phyloP scores from a whole-genome alignment of 768 basidiomycete species.

The Phylloporus scabripes region DNA sequence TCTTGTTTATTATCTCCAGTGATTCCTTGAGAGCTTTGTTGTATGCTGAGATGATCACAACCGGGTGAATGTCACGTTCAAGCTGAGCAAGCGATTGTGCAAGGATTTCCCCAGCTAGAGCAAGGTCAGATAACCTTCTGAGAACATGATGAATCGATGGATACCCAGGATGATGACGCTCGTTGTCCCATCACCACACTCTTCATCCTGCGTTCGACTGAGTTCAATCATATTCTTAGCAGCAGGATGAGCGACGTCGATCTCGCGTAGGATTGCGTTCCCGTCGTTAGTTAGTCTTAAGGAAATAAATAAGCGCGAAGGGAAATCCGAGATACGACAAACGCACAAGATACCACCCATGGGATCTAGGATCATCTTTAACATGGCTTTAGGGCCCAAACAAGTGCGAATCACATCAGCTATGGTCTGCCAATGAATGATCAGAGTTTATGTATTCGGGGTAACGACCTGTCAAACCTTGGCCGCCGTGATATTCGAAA shows the following conservation, averaged over 20 bases:
- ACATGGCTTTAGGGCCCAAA: conserved; percentile 95
- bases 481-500: conserved; percentile 94
- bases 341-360: conserved; percentile 97
- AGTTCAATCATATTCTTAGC: conserved; percentile 99
- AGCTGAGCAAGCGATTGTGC: conserved; percentile 91
- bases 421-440: conserved; percentile 58
- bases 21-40: conserved; percentile 94
- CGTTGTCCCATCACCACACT: conserved; percentile 98
- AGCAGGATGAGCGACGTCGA: conserved; percentile 97
- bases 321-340: neutral
- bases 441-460: no score
- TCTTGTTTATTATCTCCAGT: conserved; percentile 78
- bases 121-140: neutral
- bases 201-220: conserved; percentile 96
- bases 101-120: conserved; percentile 88
- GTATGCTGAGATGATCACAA: conserved; percentile 97
- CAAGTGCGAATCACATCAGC: conserved; percentile 98
- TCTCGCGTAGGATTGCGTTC: conserved; percentile 97
- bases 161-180: conserved; percentile 95
- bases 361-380: conserved; percentile 99
- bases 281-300: conserved; percentile 92
- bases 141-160: conserved; percentile 10
- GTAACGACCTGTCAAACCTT: conserved; percentile 51
- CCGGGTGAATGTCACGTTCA: conserved; percentile 96
- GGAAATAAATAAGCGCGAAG: neutral